Conservation (phyloP, 805 yeast species). For the Sungouiella thailandica region DNA sequence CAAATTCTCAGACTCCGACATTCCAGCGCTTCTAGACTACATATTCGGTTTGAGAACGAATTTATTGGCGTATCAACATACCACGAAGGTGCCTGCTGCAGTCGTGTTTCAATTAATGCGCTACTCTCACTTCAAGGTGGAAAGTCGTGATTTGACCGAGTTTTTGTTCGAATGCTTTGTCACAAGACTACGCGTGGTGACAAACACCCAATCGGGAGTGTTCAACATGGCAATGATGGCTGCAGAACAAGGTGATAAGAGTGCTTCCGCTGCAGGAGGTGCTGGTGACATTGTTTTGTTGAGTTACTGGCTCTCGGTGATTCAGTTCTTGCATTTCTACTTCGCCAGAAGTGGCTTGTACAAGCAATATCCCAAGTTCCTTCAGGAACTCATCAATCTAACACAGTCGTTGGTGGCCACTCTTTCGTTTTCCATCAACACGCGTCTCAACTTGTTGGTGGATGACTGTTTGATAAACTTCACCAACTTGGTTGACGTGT, state of each 20-base stretch:
- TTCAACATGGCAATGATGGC: conserved; percentile 36
- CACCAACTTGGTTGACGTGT: conserved; percentile 78
- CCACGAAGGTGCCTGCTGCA: conserved; percentile 61
- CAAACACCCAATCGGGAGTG: conserved; percentile 58
- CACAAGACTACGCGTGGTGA: conserved; percentile 55
- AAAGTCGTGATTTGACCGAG: conserved; percentile 52
- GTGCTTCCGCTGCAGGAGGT: conserved; percentile 17
- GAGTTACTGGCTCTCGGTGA: conserved; percentile 85
- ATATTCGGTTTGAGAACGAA: conserved; percentile 42
- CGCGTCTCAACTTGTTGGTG: conserved; percentile 50
- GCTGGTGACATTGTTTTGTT: conserved; percentile 63
- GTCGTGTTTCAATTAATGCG: conserved; percentile 65
- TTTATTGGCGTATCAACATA: conserved; percentile 34
- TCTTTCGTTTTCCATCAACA: conserved; percentile 59
- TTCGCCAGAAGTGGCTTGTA: conserved; percentile 60
- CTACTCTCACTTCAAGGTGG: conserved; percentile 55
- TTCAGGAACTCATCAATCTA: conserved; percentile 53
- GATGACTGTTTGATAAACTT: conserved; percentile 70
- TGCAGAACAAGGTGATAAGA: conserved; percentile 12
- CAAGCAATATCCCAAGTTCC: conserved; percentile 47
- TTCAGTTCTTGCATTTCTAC: conserved; percentile 75
- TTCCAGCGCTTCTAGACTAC: conserved; percentile 46
- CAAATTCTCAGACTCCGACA: conserved; percentile 54
- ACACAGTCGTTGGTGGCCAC: conserved; percentile 62
- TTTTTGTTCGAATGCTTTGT: conserved; percentile 56